phyloP scores from a whole-genome alignment of 306 rosid species.

The Vigna trinervia region DNA sequence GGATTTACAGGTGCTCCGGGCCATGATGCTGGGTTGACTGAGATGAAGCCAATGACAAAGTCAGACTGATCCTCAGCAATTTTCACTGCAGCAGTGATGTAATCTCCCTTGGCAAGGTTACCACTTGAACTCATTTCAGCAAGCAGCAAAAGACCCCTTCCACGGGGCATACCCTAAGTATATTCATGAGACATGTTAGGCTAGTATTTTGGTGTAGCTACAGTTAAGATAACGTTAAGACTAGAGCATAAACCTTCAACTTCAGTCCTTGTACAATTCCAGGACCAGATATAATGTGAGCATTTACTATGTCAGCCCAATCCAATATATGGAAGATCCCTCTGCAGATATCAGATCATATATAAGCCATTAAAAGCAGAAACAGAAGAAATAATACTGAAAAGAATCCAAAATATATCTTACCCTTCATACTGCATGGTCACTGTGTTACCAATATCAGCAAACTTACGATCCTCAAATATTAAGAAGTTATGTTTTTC shows the following conservation, averaged over 20 bases:
- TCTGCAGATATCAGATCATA: conserved; percentile 52
- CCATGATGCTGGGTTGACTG: conserved; percentile 94
- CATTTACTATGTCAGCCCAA: conserved; percentile 96
- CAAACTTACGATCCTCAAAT: conserved; percentile 95
- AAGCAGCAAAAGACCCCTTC: conserved; percentile 79
- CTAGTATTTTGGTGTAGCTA: conserved; percentile 22
- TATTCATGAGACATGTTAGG: conserved; percentile 31
- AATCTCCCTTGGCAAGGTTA: conserved; percentile 91
- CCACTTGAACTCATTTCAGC: conserved; percentile 99
- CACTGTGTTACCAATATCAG: conserved; percentile 91
- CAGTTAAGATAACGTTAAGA: conserved; percentile 6
- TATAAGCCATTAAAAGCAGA: conserved; percentile 30
- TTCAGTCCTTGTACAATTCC: conserved; percentile 92
- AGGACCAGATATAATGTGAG: conserved; percentile 96
- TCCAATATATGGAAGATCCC: conserved; percentile 91
- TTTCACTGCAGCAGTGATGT: conserved; percentile 79
- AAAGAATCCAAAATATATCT: conserved; percentile 29
- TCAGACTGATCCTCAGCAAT: conserved; percentile 91
- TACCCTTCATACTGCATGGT: conserved; percentile 97
- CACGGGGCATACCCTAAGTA: conserved; percentile 76
- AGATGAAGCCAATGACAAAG: conserved; percentile 91
- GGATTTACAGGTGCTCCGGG: conserved; percentile 75
- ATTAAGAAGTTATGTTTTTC: conserved; percentile 84
- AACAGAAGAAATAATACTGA: conserved; percentile 20
- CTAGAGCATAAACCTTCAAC: conserved; percentile 61